Base-by-base conservation (phyloP, 2,329 filamentous ascomycete genomes). In the Tolypocladium ovalisporum region DNA sequence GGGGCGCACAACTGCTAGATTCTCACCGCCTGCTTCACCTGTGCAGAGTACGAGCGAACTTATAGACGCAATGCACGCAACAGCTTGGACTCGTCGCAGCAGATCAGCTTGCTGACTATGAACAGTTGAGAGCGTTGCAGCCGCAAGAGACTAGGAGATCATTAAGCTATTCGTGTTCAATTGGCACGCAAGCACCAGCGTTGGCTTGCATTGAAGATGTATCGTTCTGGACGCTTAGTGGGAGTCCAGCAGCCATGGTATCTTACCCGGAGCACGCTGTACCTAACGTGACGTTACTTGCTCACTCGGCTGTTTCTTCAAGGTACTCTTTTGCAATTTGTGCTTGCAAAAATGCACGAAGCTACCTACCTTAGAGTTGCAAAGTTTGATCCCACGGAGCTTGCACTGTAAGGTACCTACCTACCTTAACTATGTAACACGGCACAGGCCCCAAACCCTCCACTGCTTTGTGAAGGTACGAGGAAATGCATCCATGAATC, bases 11-110 rank as follows among this genome's bases (percentile, higher is more conserved):
- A 40, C 36, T 19, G 36, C 5, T 15, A n/a, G 29, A 39, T n/a
- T 35, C 44, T 56, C 54, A 56, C 54, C 54, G 54, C 54, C 54
- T 47, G 54, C 54, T 39, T 51, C 52, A 27, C 27, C 44, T n/a
- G 12, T 27, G 12, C 27, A 32, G 9, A 19, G 47, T n/a, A 49
- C 27, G 9, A 9, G 2, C 17, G 27, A n/a, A 4, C 8, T 17
- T 12, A n/a, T 7, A 3, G 29, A 34, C 47, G 17, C 12, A 35
- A n/a, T 51, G 47, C 47, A 35, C 47, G 47, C 29, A 13, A 35
- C 5, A 22, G 22, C 12, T 13, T 51, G 47, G 1, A 19, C 44
- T 19, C 15, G 13, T 36, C 17, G 36, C 19, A 3, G 15, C 6
- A n/a, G n/a, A n/a, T n/a, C n/a, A n/a, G n/a, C n/a, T n/a, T 39